Conservation (phyloP, 148 eudicot species). For the Pouteria glomerata region DNA sequence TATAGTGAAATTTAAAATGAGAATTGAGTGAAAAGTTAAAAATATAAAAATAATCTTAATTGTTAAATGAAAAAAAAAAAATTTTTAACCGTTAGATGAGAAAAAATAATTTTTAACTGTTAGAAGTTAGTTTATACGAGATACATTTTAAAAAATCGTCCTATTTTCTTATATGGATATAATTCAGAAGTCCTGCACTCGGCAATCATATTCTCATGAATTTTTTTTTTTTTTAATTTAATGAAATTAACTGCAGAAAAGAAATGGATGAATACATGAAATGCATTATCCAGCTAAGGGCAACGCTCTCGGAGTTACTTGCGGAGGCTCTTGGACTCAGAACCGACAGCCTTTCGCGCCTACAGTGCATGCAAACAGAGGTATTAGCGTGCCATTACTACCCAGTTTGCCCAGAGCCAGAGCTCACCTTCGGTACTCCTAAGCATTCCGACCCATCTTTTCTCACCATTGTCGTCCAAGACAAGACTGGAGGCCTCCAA, state of each 20-base stretch:
- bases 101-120: no score
- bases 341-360: constrained; percentile 28
- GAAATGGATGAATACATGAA: constrained; percentile 46
- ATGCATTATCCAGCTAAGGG: constrained; percentile 31
- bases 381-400: constrained; percentile 58
- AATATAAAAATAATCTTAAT: no score
- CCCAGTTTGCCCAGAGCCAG: constrained; percentile 78
- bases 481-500: constrained; percentile 58
- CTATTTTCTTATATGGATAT: no score
- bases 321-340: constrained; percentile 66
- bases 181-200: no score
- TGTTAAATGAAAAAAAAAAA: no score
- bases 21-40: no score
- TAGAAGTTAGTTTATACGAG: no score
- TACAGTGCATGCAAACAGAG: constrained; percentile 50
- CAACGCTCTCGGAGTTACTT: constrained; percentile 35
- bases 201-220: no score
- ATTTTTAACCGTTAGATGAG: no score
- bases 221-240: no score
- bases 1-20: no score
- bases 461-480: constrained; percentile 57
- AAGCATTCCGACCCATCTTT: constrained; percentile 62
- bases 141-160: no score
- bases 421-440: constrained; percentile 52
- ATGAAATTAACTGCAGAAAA: constrained; percentile 55